Conservation (phyloP, 225 moss, liverwort and hornwort genomes). For the Pseudisothecium myosuroides region DNA sequence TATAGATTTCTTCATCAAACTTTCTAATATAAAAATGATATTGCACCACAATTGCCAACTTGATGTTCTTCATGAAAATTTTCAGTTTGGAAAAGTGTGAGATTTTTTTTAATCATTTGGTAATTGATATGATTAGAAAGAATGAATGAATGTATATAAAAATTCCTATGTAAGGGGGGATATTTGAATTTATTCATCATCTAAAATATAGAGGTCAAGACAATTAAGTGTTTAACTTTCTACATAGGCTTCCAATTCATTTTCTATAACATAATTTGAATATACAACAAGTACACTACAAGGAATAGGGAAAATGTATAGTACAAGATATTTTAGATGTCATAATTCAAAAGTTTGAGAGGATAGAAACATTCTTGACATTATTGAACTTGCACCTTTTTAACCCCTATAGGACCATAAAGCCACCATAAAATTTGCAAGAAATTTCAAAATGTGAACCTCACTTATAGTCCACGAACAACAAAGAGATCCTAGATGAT, state of each 20-base stretch:
- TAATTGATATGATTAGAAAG: background rate
- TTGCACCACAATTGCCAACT: background rate
- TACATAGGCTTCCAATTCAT: background rate
- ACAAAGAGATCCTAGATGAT: no score
- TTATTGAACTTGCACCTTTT: background rate
- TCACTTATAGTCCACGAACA: no score
- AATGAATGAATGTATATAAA: background rate
- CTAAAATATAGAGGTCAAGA: background rate
- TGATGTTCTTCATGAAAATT: background rate
- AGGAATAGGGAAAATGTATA: background rate
- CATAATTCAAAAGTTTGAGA: background rate
- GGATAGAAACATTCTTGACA: background rate
- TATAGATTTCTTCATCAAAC: background rate
- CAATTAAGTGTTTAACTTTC: background rate
- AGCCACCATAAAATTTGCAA: no score
- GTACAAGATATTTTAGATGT: background rate
- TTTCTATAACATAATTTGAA: background rate
- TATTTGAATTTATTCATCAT: background rate
- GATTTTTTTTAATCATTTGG: background rate
- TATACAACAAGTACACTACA: background rate
- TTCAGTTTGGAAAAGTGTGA: background rate
- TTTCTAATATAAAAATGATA: background rate
- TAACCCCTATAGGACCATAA: background rate
- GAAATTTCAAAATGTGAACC: background rate
- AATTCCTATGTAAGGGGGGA: background rate